Base-by-base conservation (phyloP, 176 grass and related monocot species). In the Triticum urartu region DNA sequence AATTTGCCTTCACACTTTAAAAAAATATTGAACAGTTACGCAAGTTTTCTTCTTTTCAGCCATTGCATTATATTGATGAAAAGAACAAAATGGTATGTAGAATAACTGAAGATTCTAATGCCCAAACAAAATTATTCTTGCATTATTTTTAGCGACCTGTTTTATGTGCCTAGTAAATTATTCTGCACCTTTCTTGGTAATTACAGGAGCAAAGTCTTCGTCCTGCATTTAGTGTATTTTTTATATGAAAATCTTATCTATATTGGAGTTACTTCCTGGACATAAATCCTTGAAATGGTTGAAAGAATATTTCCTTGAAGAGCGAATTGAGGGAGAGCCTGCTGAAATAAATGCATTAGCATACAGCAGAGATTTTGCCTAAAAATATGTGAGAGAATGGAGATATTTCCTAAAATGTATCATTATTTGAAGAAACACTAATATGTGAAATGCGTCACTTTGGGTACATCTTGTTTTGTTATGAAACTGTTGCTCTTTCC, bases 1-100 rank as follows among this genome's bases (percentile, higher is more conserved):
- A 42, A 42, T 10, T 45, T 66, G 22, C 45, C 6, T 81, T 81
- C 25, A 48, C 38, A 80, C 39, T 7, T 50, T 50, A 13, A 3
- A 20, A 63, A 48, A 30, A 26, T 47, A 66, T 3, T 66, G 9
- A 48, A 21, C 10, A 45, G 11, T 32, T 30, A 81, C 4, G 32
- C 20, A 47, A 30, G 30, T 25, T 66, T 80, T 39, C 39, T 4
- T 80, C 61, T 80, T 62, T 83, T 52, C 67, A 83, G 67, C 50
- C 68, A 72, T 62, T 83, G 14, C 81, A 62, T 45, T 75, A 84
- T 63, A 84, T 83, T 63, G 24, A 64, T 12, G 15, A 7, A 9
- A 21, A 63, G 5, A 63, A 63, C 15, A 20, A 30, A 64, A 30
- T 32, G 79, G 79, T 81, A 81, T 68, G 40, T 33, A 33, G 6